Base-by-base conservation (phyloP, 768 basidiomycete genomes). In the Leccinum obscurum region DNA sequence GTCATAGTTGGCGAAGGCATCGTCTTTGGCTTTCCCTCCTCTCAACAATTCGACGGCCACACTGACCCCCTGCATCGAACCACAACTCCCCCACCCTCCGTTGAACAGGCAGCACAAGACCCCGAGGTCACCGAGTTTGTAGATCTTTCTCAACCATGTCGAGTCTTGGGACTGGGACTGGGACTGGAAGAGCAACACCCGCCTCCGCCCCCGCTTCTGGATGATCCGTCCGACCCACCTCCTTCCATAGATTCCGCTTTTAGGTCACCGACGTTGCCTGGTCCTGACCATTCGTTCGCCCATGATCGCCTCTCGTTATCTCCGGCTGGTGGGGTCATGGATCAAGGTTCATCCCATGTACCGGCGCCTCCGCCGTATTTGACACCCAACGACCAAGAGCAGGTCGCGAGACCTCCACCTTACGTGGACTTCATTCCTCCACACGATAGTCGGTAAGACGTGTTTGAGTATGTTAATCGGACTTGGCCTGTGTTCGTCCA, bases 231-330 rank as follows among this genome's bases (percentile, higher is more conserved):
- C 2, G 92, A 94, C 70, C 92, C 92, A 22, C 92, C 92, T 5
- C 92, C 92, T 13, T 90, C 89, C 6, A 94, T 94, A 66, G 90
- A 94, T 72, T 92, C 89, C 9, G 88, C 86, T 53, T 92, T 88
- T 67, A 80, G 80, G 66, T 75, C 77, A 7, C 76, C 59, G 61
- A 63, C 55, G 13, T 72, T 55, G 53, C 64, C 62, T 60, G 68
- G 55, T 28, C 20, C 60, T 39, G 62, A 59, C 30, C 67, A 66
- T 35, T 52, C 80, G 75, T 65, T 74, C 68, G 54, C 66, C 63
- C 62, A 55, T 46, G 66, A 70, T 20, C 74, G 70, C 37, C 69
- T 72, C 28, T 62, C 77, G 22, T 67, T 80, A 39, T 62, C 72
- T 32, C 69, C 75, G n/a, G 61, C 75, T 22, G 62, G 59, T 55